phyloP scores from a whole-genome alignment of 2,329 filamentous ascomycete species.

The Botrytis galanthina region DNA sequence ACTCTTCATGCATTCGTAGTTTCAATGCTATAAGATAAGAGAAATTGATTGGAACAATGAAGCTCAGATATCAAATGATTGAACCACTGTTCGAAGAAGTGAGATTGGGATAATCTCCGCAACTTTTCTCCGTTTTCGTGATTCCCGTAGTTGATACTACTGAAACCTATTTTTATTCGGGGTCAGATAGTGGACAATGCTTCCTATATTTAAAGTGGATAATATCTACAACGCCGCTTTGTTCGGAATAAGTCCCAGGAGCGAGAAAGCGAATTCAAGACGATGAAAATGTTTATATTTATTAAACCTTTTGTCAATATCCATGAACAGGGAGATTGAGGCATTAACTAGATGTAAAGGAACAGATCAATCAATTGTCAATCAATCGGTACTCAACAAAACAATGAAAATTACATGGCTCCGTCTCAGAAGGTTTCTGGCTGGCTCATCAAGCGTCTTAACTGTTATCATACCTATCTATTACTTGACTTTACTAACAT shows the following conservation, averaged over 20 bases:
- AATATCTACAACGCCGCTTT: constrained; percentile 15
- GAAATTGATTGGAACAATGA: constrained; percentile 13
- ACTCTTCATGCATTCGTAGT: constrained; percentile 4
- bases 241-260: neutral
- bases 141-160: constrained; percentile 8
- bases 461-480: neutral
- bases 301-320: neutral
- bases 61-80: constrained; percentile 12
- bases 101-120: constrained; percentile 18
- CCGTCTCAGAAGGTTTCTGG: neutral
- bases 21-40: constrained; percentile 11
- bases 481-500: neutral
- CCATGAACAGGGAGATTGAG: neutral
- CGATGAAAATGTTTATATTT: neutral
- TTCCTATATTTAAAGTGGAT: constrained; percentile 11
- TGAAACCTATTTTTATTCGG: constrained; percentile 14
- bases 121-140: constrained; percentile 18
- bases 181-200: constrained; percentile 16
- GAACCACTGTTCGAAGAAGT: constrained; percentile 11
- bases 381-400: neutral
- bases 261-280: neutral
- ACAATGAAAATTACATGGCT: neutral
- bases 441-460: neutral
- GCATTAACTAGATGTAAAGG: neutral
- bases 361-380: neutral